These are phyloP conservation scores for Baorangia bicolor DNA, from an alignment of 768 basidiomycete species.

Conservation along the genomic window DNA sequence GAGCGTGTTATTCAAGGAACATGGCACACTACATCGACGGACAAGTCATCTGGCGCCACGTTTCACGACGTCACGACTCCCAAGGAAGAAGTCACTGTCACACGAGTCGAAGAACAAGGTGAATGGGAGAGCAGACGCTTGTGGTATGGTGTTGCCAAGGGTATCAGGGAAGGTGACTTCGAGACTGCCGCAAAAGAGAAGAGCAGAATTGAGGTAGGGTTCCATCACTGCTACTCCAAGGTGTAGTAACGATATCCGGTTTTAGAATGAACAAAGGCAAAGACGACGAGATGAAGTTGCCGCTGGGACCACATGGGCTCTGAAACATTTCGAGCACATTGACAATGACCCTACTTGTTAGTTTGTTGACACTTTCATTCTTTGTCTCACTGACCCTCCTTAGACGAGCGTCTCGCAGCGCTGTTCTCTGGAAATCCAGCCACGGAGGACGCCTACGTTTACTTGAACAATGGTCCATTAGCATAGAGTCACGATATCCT, in stretches of 20 bases:
- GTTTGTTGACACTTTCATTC: conserved; percentile 25
- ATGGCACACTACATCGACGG: conserved; percentile 72
- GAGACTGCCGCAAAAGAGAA: conserved; percentile 90
- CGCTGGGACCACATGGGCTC: conserved; percentile 67
- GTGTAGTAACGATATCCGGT: neutral
- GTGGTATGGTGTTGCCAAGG: conserved; percentile 86
- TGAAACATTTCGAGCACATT: conserved; percentile 74
- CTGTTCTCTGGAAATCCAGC: conserved; percentile 62
- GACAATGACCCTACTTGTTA: conserved; percentile 72
- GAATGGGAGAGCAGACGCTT: conserved; percentile 85
- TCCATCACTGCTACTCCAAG: too few species aligned
- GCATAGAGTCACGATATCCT: conserved; percentile 15
- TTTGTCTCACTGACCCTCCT: neutral
- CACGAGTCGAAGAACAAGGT: conserved; percentile 60
- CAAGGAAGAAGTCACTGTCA: conserved; percentile 74
- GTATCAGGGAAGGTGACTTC: conserved; percentile 89
- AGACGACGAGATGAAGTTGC: conserved; percentile 78
- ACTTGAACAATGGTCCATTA: conserved; percentile 52
- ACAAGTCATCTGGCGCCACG: conserved; percentile 39
- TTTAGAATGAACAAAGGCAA: conserved; percentile 89
- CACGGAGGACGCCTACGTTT: conserved; percentile 77
- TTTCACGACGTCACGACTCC: conserved; percentile 78
- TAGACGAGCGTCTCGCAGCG: conserved; percentile 63
- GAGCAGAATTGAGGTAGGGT: conserved; percentile 79
- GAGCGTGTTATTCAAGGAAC: conserved; percentile 68